Base-by-base conservation (phyloP, 176 grass and related monocot species). In the Oryza longistaminata region DNA sequence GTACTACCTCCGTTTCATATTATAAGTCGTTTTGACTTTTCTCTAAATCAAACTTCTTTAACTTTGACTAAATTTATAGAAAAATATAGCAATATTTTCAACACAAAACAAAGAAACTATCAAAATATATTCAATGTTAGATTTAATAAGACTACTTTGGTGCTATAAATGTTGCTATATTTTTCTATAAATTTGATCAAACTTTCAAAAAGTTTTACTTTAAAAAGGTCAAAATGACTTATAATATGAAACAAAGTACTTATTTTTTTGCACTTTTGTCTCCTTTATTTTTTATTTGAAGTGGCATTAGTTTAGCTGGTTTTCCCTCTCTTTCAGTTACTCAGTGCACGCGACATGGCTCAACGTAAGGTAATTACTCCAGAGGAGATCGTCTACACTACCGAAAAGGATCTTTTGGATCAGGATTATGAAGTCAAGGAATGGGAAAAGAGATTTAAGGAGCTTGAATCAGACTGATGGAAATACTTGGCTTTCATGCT, bases 371-470 rank as follows among this genome's bases (percentile, higher is more conserved):
- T 94, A 66, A 99, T 99, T 81, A 89, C 86, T 49, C 82, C 70
- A 40, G 93, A 94, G 9, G 92, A 92, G 29, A 99, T 99, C 62
- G 90, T 96, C 29, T 99, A 96, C 69, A 92, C 85, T 40, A 96
- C 91, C 2, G 64, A 92, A 55, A 94, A 96, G 68, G 93, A 96
- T 91, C 66, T 94, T 31, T 22, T 83, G n/a, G 93, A 94, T 70
- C 96, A 99, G 81, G 93, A 99, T 86, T 99, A 91, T 83, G 93
- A 99, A 86, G 85, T 70, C 60, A 99, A 70, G 79, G 96, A 99
- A 48, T 99, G 93, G 91, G 84, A 96, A 37, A 83, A 73, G 70
- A 87, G 90, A 84, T 96, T 99, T 75, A 89, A 79, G 70, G 79
- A 92, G 37, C 90, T 99, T 66, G 91, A 92, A 39, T 86, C 88